Base-by-base conservation (phyloP, 176 grass and related monocot species). In the Musa schizocarpa region DNA sequence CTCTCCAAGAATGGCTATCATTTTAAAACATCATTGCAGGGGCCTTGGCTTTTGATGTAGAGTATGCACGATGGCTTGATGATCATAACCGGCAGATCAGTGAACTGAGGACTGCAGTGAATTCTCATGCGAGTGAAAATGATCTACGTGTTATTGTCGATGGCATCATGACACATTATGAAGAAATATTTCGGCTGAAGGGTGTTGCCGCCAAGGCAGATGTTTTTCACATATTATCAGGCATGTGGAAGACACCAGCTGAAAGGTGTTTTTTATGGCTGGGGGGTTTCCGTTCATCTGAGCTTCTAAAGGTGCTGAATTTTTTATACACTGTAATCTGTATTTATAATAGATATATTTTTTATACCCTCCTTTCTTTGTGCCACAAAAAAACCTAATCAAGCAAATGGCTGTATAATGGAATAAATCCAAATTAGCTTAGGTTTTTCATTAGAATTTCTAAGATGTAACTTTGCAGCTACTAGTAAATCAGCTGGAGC, bases 231-330 rank as follows among this genome's bases (percentile, higher is more conserved):
- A 83, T 97, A 71, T 69, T 93, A 53, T 97, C 93, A 6, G 93
- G 93, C 63, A 93, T 93, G 93, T 97, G 93, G 93, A 93, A 97
- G 72, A 89, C 93, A n/a, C 93, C 93, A 72, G 90, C 93, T 6
- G 93, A 97, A 81, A 89, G 93, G 71, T 93, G 90, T 79, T 97
- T 97, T 78, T 80, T 97, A 81, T 97, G 93, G 93, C 79, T 97
- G 63, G 93, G 93, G 53, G 93, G 93, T 65, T 97, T 93, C 53
- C 84, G 88, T 79, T 91, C 90, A n/a, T 97, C 93, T 57, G 93
- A 97, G 55, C 81, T 97, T 79, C 88, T 97, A 13, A 72, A 72
- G 70, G 70, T 72, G 70, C 14, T 53, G 51, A 53, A 21, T 50
- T 13, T 50, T n/a, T 11, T 52, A 12, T 12, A 1, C 20, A 50